Percentiles rank a stretch among this genome's conserved stretches.
phyloP scores from a whole-genome alignment of 164 flowering plant genomes.

The Akebia trifoliata region DNA sequence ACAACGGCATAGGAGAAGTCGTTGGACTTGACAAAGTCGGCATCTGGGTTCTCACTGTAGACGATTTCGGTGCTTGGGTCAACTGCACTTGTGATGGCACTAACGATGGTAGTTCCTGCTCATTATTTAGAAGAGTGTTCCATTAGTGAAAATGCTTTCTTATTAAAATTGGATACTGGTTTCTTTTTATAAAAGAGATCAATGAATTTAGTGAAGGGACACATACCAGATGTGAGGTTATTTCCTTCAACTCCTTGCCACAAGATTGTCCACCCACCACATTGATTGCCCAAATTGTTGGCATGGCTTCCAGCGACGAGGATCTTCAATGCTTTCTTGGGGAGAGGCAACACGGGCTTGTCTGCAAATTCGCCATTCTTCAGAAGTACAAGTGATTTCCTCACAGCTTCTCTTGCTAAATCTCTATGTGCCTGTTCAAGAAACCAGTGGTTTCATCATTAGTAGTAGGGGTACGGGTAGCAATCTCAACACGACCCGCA shows the following conservation, averaged over 20 bases:
- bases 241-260: slow-evolving; percentile 25
- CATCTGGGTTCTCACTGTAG: slow-evolving; percentile 33
- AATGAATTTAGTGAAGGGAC: too few species aligned
- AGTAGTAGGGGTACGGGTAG: too few species aligned
- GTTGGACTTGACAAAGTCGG: slow-evolving; percentile 26
- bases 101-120: slow-evolving; percentile 43
- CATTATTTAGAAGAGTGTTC: too few species aligned
- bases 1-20: slow-evolving; percentile 41
- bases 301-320: slow-evolving; percentile 27
- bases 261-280: slow-evolving; percentile 27
- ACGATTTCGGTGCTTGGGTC: slow-evolving; percentile 35
- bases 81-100: slow-evolving; percentile 28
- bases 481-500: neutral
- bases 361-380: slow-evolving; percentile 20
- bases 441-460: neutral
- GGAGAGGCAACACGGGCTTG: slow-evolving; percentile 19
- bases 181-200: too few species aligned
- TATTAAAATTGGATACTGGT: too few species aligned
- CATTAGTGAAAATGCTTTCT: too few species aligned
- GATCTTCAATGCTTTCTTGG: slow-evolving; percentile 23
- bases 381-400: slow-evolving; percentile 25
- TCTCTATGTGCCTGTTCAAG: slow-evolving; percentile 23
- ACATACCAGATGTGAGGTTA: slow-evolving; percentile 19
- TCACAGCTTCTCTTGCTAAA: slow-evolving; percentile 27
- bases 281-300: slow-evolving; percentile 22